Evolutionary conservation across 495 filamentous ascomycete species (phyloP), one percentile per base, ranked within the genome.

Genomic region (Trichoderma parareesei): DNA sequence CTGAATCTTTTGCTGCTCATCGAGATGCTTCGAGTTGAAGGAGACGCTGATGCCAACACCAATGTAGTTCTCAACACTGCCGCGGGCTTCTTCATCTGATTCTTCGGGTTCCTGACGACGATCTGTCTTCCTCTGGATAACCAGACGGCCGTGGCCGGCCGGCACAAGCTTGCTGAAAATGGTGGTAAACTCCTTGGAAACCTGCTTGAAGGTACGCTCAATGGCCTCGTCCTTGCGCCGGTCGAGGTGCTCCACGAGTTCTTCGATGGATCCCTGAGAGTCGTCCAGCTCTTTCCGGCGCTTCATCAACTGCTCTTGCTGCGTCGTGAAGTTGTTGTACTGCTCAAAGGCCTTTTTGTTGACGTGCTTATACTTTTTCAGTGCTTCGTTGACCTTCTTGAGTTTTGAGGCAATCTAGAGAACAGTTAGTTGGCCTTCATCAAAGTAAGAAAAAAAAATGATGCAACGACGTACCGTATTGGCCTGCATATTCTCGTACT

Each of bases 301-400:
- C 67, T 88, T 88, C 0, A 87, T 87, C 8, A 99, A 81, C 4
- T 85, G 86, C 60, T 96, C 91, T 5, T 93, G 88, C 73, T 97
- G 91, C 64, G 87, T 89, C 20, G 93, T 97, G 76, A 98, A 98
- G 75, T 86, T 95, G 77, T 92, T 93, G 81, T 97, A 98, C 75
- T 99, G 94, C 75, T 99, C 95, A 67, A 97, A 96, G 0, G 94
- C 94, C 75, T 99, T 99, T 78, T 98, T 99, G 83, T 99, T 99
- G 72, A 99, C 91, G 70, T 96, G 90, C 42, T 89, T 89, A 79
- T 93, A 98, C 72, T 97, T 96, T 77, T 98, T 98, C 53, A 99
- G 81, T 0, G 88, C 84, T 65, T 97, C 91, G 70, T 97, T 96
- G 74, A 93, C 90, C 73, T 94, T 96, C 75, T 94, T 89, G 8